phyloP scores from a whole-genome alignment of 2,329 filamentous ascomycete species.

The Daldinia sp. region DNA sequence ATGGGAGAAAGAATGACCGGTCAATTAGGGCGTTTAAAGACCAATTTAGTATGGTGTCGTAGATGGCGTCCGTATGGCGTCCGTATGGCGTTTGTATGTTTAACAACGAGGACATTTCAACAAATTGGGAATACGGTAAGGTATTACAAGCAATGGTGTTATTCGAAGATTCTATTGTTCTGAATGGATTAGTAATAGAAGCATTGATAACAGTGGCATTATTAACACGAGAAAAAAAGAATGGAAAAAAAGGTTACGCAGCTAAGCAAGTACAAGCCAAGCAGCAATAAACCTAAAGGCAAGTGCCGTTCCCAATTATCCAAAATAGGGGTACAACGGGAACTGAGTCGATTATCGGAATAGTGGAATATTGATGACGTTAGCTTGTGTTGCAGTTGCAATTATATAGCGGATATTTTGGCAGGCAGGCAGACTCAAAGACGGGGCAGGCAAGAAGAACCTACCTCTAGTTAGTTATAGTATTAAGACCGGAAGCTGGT shows the following conservation, averaged over 20 bases:
- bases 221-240: not conserved
- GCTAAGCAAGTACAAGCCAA: too few species aligned
- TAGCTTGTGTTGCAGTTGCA: constrained; percentile 8
- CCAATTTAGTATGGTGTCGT: not conserved
- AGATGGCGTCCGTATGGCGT: not conserved
- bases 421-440: not conserved
- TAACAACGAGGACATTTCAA: not conserved
- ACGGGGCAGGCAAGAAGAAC: too few species aligned
- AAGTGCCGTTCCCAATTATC: constrained; percentile 1
- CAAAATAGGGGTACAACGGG: not conserved
- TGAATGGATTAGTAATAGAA: not conserved
- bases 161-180: not conserved
- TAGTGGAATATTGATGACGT: constrained; percentile 13
- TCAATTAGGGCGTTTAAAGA: not conserved
- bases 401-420: constrained; percentile 6
- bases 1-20: constrained; percentile 16
- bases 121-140: not conserved
- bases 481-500: too few species aligned
- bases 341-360: constrained; percentile 3
- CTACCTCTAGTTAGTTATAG: too few species aligned
- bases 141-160: not conserved
- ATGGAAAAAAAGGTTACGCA: too few species aligned
- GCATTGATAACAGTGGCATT: not conserved
- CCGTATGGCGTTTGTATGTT: not conserved
- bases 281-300: not conserved